These are phyloP conservation scores for Centaurea solstitialis DNA, from an alignment of 129 eudicot species.

Conservation along the genomic window DNA sequence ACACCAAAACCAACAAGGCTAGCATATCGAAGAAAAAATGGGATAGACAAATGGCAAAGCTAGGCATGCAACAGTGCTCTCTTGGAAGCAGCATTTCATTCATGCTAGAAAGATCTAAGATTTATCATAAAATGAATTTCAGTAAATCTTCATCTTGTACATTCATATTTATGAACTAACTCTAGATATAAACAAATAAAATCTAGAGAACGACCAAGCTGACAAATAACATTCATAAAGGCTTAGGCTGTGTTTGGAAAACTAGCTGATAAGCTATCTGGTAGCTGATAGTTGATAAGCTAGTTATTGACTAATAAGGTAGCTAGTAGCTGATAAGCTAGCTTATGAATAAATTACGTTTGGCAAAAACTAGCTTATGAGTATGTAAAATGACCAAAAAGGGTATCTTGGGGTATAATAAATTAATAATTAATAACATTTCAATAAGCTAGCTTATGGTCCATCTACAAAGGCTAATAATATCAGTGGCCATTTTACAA, in stretches of 20 bases:
- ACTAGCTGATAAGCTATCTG: too few relatives aligned
- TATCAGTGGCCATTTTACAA: too few relatives aligned
- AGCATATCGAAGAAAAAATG: not conserved
- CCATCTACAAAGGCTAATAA: conserved; percentile 11
- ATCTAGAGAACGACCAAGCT: not conserved
- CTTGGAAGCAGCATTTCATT: not conserved
- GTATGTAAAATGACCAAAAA: too few relatives aligned
- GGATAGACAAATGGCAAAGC: not conserved
- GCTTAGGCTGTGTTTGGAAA: too few relatives aligned
- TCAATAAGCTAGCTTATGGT: too few relatives aligned
- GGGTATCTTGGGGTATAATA: too few relatives aligned
- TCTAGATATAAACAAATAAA: not conserved
- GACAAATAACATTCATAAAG: not conserved
- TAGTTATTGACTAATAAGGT: too few relatives aligned
- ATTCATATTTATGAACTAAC: not conserved
- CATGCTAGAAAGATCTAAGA: not conserved
- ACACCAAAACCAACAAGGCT: not conserved
- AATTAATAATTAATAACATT: too few relatives aligned
- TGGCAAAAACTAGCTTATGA: too few relatives aligned
- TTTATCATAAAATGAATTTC: not conserved
- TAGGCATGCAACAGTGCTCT: not conserved
- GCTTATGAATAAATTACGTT: too few relatives aligned
- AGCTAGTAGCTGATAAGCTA: too few relatives aligned
- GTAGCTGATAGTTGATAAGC: too few relatives aligned
- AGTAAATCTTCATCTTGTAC: not conserved